A percentile compares a stretch with the other conserved stretches of the same genome.
phyloP scores from a whole-genome alignment of 2,329 filamentous ascomycete genomes.

The Nothophoma quercina region DNA sequence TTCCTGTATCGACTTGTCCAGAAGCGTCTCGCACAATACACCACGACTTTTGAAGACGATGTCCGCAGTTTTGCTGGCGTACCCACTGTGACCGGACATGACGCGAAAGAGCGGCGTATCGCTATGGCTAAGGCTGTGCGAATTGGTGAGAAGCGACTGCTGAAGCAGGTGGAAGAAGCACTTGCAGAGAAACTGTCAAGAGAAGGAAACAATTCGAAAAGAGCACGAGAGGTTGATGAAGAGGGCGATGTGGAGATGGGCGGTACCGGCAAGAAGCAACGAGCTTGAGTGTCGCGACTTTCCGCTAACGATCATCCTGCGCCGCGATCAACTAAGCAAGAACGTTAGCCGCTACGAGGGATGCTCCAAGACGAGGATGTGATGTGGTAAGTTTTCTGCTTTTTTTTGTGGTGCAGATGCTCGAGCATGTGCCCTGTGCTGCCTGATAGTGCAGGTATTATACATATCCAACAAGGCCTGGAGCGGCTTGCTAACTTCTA shows the following conservation, averaged over 20 bases:
- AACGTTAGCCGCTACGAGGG: no score
- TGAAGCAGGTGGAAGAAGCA: conserved; percentile 61
- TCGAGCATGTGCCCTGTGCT: background rate
- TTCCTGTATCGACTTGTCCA: conserved; percentile 52
- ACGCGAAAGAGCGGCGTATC: conserved; percentile 38
- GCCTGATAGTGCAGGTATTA: conserved; percentile 16
- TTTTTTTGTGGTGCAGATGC: background rate
- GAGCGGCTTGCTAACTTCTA: conserved; percentile 23
- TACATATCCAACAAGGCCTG: conserved; percentile 21
- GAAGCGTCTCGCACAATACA: conserved; percentile 58
- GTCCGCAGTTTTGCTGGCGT: conserved; percentile 55
- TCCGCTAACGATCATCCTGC: no score
- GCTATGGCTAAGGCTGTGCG: conserved; percentile 72
- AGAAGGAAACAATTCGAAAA: conserved; percentile 35
- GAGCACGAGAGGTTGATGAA: conserved; percentile 34
- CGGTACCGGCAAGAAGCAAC: conserved; percentile 36
- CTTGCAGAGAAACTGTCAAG: conserved; percentile 39
- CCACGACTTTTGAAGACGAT: conserved; percentile 63
- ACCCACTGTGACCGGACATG: conserved; percentile 21
- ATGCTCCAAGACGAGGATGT: no score
- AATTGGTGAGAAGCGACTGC: conserved; percentile 74
- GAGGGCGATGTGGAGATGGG: conserved; percentile 39
- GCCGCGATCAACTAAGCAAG: no score
- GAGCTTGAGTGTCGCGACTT: conserved; percentile 20
- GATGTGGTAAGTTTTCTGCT: conserved; percentile 8